Evolutionary conservation across 106 monocot species (phyloP).

Genomic region (Acorus gramineus): DNA sequence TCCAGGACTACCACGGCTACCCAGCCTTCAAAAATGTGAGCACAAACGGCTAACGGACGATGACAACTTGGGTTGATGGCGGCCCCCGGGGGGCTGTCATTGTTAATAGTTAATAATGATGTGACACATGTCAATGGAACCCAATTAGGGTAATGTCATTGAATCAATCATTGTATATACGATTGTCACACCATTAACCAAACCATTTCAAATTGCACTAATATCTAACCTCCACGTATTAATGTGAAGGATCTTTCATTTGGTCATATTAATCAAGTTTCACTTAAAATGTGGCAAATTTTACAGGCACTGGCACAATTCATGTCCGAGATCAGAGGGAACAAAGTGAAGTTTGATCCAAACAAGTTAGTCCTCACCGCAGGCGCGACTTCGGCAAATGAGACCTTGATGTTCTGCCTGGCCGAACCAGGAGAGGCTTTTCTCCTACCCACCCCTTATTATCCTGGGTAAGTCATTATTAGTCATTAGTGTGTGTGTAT

Average conservation of each 20-base stretch:
- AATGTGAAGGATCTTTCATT: background rate
- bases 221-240: too few species aligned
- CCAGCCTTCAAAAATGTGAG: slow-evolving; percentile 70
- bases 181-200: too few species aligned
- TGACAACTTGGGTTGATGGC: too few species aligned
- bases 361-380: slow-evolving; percentile 63
- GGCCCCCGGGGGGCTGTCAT: too few species aligned
- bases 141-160: too few species aligned
- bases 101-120: too few species aligned
- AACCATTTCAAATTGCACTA: too few species aligned
- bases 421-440: slow-evolving; percentile 64
- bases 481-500: background rate
- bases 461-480: slow-evolving; percentile 49
- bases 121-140: too few species aligned
- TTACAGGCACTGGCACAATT: slow-evolving; percentile 53
- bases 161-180: too few species aligned
- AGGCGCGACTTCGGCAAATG: slow-evolving; percentile 76
- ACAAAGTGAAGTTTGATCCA: slow-evolving; percentile 50
- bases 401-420: slow-evolving; percentile 78
- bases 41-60: too few species aligned
- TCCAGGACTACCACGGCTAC: slow-evolving; percentile 88
- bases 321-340: slow-evolving; percentile 49
- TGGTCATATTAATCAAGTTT: background rate
- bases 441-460: slow-evolving; percentile 79
- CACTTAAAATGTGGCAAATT: background rate